Evolutionary conservation across 2,329 filamentous ascomycete genomes (phyloP), one percentile per base, ranked within the genome.

Genomic region (Lachnellula cervina): DNA sequence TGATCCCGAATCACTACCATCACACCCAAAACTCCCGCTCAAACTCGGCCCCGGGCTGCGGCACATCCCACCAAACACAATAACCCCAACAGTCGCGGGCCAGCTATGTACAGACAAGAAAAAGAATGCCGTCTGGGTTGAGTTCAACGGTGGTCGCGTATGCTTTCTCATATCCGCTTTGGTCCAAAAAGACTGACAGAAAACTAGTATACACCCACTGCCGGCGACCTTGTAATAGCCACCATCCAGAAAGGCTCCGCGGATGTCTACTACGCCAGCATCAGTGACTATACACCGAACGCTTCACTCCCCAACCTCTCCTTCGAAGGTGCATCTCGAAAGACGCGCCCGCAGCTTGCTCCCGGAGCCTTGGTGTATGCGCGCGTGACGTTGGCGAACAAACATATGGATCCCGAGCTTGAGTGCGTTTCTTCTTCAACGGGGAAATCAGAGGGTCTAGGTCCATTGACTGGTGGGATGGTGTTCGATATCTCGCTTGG

Each of bases 301-400:
- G 90, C 89, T 1, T 77, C 89, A 17, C 83, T 97, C 1, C 90
- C 89, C 0, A 89, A 96, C 63, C 80, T 97, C 19, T 84, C 91
- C n/a, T 99, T 99, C 71, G 93, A 97, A 73, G 85, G 86, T 60
- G 94, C 91, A 17, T 90, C 88, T 45, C 94, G 92, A 72, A 97
- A 97, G 75, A 96, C 90, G 2, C 81, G 92, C 1, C 94, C 94
- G 0, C 80, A 89, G 61, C 81, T 97, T 44, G 76, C 79, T 28
- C 68, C 83, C 14, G 90, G 90, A 38, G 84, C 90, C 51, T 76
- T 97, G 28, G 90, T 97, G 37, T 97, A 97, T 74, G 93, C 92
- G 38, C 88, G 93, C 59, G 84, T 99, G 44, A 77, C 82, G 28
- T 82, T 87, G 42, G 87, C 89, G 17, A 87, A 90, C 66, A 86